Percentiles rank a stretch among this genome's conserved stretches.
Conservation (phyloP, 352 stramenopile genomes). For the Globisporangium viniferum region DNA sequence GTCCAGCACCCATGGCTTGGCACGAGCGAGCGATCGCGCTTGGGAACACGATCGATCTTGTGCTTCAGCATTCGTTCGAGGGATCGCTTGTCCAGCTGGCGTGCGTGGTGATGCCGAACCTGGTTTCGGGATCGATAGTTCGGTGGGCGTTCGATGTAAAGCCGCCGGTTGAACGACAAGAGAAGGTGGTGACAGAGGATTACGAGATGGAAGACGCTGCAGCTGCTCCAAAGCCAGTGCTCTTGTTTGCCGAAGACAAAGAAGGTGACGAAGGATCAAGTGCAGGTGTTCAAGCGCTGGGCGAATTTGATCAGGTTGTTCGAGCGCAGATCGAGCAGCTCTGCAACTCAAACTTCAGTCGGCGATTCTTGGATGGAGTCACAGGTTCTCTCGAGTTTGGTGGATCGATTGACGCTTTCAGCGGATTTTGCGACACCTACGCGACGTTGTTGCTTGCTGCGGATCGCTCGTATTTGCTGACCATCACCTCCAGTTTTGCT, state of each 20-base stretch:
- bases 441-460: slow-evolving; percentile 38
- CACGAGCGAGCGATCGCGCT: slow-evolving; percentile 27
- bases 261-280: background rate
- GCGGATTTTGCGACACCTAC: slow-evolving; percentile 36
- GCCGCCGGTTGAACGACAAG: slow-evolving; percentile 12
- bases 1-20: slow-evolving; percentile 20
- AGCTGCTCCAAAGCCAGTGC: slow-evolving; percentile 10
- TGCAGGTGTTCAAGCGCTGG: background rate
- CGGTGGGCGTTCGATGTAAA: slow-evolving; percentile 41
- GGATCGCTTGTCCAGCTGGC: slow-evolving; percentile 20
- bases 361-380: slow-evolving; percentile 28
- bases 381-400: background rate
- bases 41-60: slow-evolving; percentile 37
- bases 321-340: slow-evolving; percentile 19
- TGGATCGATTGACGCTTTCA: slow-evolving; percentile 19
- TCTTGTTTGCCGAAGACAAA: background rate
- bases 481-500: slow-evolving; percentile 39
- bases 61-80: slow-evolving; percentile 25
- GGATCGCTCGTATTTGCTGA: slow-evolving; percentile 43
- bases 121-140: slow-evolving; percentile 29
- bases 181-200: slow-evolving; percentile 18
- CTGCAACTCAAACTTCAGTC: slow-evolving; percentile 28
- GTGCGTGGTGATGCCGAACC: slow-evolving; percentile 22
- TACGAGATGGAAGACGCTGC: slow-evolving; percentile 29
- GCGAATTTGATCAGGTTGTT: slow-evolving; percentile 8